These are phyloP conservation scores for Carex scoparia DNA, from an alignment of 176 grass and related monocot species.

Conservation along the genomic window DNA sequence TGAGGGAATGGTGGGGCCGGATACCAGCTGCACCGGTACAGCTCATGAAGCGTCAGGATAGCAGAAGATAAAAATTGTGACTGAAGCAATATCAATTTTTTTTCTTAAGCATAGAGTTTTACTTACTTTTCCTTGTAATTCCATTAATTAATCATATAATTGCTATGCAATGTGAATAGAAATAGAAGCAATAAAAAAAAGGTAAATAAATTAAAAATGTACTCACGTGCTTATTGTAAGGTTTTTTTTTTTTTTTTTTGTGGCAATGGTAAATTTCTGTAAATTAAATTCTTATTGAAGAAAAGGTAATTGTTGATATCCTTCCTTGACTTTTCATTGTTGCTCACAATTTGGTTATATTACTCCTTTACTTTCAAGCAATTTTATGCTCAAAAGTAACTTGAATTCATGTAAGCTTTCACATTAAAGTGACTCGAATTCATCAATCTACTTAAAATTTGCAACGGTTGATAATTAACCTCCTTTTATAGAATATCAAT, in stretches of 20 bases:
- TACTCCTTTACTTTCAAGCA: too few species aligned
- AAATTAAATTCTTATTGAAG: not conserved
- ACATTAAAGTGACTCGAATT: not conserved
- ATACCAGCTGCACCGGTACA: slow-evolving; percentile 79
- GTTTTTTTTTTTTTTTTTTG: not conserved
- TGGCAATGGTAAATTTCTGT: not conserved
- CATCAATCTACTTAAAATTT: not conserved
- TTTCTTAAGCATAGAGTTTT: not conserved
- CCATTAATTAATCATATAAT: not conserved
- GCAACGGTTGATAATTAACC: not conserved
- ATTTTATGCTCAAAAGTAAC: too few species aligned
- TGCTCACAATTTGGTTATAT: too few species aligned
- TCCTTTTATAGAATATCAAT: too few species aligned
- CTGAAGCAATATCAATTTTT: not conserved
- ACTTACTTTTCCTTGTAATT: slow-evolving; percentile 18
- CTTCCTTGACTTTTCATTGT: too few species aligned
- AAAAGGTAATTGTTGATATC: not conserved
- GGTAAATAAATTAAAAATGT: not conserved
- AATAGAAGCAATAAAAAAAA: not conserved
- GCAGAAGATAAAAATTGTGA: slow-evolving; percentile 45
- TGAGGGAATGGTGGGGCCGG: slow-evolving; percentile 82
- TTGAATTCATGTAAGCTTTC: too few species aligned
- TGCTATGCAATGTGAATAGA: not conserved
- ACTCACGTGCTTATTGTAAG: not conserved
- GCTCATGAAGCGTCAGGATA: slow-evolving; percentile 36